Evolutionary conservation across 2,329 filamentous ascomycete species (phyloP), one percentile per base, ranked within the genome.

Genomic region (Pleomassaria siparia): DNA sequence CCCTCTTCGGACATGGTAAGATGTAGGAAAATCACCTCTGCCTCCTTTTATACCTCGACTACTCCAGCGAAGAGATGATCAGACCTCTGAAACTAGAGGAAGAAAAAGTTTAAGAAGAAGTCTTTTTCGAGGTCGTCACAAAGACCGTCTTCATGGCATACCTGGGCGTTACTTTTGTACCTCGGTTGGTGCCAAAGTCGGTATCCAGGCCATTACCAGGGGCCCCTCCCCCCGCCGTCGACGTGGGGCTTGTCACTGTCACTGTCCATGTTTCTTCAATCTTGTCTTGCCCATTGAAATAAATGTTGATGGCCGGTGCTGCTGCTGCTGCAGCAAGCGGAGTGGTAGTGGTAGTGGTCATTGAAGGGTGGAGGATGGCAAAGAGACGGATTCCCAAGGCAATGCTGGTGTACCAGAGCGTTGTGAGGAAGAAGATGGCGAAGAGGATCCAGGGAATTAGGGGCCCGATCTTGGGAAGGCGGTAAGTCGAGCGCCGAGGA

Each of bases 391-490:
- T 51, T 8, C 57, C 60, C 18, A 62, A 33, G 8, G 55, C 49
- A 26, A 63, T 56, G 18, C 55, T 59, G 16, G 50, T 58, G 45
- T 50, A 59, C 58, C 58, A 65, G 8, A 59, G 26, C 2, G 57
- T 59, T 2, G 39, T 51, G 18, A 62, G 33, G 28, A 64, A 58
- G 49, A 64, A 60, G 10, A 64, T 15, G 26, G 36, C n/a, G 29
- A 50, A 55, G 22, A 66, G 50, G 25, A 58, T 32, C 60, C 63
- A 66, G 18, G 62, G 58, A 28, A 65, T 45, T 10, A 58, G 35
- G n/a, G 53, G 41, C 9, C 46, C 40, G 44, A 49, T 50, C 33
- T 18, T 33, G 15, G 55, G 51, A 44, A 45, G 44, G 20, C 30
- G 49, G 16, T 26, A 39, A 9, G 15, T 22, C 10, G 9, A 22